Percentiles rank a stretch among this genome's conserved stretches.
These are phyloP conservation scores for Fraxinus paxiana DNA, from an alignment of 305 asterid genomes.

Conservation along the genomic window DNA sequence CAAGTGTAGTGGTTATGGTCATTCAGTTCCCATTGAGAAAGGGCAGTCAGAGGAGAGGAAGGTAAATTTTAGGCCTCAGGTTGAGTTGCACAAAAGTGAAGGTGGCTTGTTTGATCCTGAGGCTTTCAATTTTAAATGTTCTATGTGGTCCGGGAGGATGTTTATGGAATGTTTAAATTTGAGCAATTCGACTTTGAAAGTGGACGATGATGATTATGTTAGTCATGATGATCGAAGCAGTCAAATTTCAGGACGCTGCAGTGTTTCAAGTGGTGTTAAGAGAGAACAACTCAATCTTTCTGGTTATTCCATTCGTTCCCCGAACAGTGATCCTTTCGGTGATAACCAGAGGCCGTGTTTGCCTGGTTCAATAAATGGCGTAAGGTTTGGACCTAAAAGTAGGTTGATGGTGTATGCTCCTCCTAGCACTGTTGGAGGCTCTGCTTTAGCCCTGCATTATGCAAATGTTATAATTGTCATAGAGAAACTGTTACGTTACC, in stretches of 20 bases:
- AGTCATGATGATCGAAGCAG: slow-evolving; percentile 53
- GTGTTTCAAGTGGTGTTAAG: slow-evolving; percentile 41
- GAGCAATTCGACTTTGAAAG: slow-evolving; percentile 57
- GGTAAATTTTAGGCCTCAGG: slow-evolving; percentile 23
- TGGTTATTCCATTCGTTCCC: slow-evolving; percentile 28
- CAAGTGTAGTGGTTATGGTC: slow-evolving; percentile 31
- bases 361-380: slow-evolving; percentile 12
- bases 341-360: slow-evolving; percentile 28
- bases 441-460: slow-evolving; percentile 77
- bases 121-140: slow-evolving; percentile 66
- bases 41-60: slow-evolving; percentile 34
- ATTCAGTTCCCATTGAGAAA: slow-evolving; percentile 26
- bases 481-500: slow-evolving; percentile 72
- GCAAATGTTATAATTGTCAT: slow-evolving; percentile 74
- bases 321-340: slow-evolving; percentile 19
- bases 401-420: slow-evolving; percentile 45
- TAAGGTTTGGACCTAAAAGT: slow-evolving; percentile 41
- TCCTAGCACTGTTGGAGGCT: slow-evolving; percentile 75
- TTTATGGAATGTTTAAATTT: slow-evolving; percentile 74
- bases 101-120: slow-evolving; percentile 46
- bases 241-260: slow-evolving; percentile 50
- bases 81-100: slow-evolving; percentile 39
- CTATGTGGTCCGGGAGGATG: slow-evolving; percentile 65
- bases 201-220: slow-evolving; percentile 35
- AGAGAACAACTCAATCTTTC: slow-evolving; percentile 32